Conservation (phyloP, 176 grass and related monocot species). For the Oryza punctata region DNA sequence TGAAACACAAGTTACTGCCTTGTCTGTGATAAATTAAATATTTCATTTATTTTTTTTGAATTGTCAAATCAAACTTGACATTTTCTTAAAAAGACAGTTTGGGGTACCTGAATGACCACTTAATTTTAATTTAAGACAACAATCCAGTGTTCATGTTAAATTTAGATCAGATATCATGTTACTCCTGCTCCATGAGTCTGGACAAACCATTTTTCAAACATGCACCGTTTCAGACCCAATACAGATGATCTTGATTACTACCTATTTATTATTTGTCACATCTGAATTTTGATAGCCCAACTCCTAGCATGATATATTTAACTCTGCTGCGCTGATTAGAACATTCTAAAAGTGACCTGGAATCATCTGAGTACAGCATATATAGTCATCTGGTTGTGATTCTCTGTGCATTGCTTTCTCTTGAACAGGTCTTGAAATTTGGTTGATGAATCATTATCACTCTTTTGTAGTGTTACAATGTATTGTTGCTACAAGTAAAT, state of each 20-base stretch:
- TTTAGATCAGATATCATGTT: not conserved
- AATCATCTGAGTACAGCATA: not conserved
- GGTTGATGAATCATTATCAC: not conserved
- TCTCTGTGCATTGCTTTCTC: slow-evolving; percentile 4
- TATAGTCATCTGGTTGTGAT: not conserved
- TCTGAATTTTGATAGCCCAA: not conserved
- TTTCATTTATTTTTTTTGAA: not conserved
- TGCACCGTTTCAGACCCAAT: not conserved
- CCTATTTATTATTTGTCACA: not conserved
- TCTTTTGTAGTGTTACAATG: slow-evolving; percentile 19
- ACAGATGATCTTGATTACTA: slow-evolving; percentile 3
- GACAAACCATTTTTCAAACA: not conserved
- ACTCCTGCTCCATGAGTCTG: slow-evolving; percentile 1
- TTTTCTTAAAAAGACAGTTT: not conserved
- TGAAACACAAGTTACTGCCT: not conserved
- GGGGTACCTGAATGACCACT: not conserved
- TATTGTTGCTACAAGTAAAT: slow-evolving; percentile 28
- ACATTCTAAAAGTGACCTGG: not conserved
- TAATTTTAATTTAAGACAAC: not conserved
- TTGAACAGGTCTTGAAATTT: not conserved
- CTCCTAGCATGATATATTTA: not conserved
- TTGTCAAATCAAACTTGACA: not conserved
- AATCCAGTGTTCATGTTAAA: not conserved
- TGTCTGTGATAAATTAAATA: not conserved
- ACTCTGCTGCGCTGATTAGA: not conserved